A percentile compares a stretch with the other conserved stretches of the same genome.
Evolutionary conservation across 2,329 filamentous ascomycete species (phyloP).

Genomic region (Xylaria sp.): DNA sequence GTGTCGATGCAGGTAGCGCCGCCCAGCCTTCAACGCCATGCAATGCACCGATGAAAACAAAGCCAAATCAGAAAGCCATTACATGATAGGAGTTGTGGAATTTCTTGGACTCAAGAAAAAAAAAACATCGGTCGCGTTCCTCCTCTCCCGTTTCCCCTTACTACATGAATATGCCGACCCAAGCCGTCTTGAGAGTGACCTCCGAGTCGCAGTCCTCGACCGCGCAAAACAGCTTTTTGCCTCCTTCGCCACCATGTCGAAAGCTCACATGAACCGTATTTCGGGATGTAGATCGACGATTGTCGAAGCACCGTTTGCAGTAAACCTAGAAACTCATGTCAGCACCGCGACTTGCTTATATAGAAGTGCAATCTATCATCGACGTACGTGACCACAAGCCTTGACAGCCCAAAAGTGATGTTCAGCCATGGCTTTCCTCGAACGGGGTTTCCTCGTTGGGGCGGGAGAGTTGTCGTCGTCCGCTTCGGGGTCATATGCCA

Average conservation of each 20-base stretch:
- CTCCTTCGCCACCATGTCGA: conserved; percentile 47
- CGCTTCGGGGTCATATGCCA: conserved; percentile 73
- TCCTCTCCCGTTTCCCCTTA: not conserved
- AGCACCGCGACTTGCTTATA: conserved; percentile 16
- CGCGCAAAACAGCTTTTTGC: conserved; percentile 59
- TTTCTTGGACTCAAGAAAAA: too few relatives aligned
- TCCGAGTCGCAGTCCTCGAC: conserved; percentile 67
- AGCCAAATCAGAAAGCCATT: not conserved
- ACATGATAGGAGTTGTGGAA: not conserved
- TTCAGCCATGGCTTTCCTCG: conserved; percentile 68
- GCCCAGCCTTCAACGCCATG: conserved; percentile 32
- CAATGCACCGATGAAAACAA: conserved; percentile 28
- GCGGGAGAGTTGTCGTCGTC: conserved; percentile 49
- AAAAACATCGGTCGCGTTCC: not conserved
- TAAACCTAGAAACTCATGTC: conserved; percentile 61
- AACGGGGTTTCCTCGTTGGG: conserved; percentile 55
- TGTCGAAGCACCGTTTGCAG: conserved; percentile 70
- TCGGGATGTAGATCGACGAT: conserved; percentile 57
- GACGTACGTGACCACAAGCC: conserved; percentile 85
- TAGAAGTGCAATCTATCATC: not conserved
- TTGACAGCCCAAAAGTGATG: conserved; percentile 94
- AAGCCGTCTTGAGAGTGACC: conserved; percentile 63
- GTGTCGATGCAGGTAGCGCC: not conserved
- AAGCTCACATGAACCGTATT: conserved; percentile 52
- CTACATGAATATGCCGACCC: conserved; percentile 60